phyloP scores from a whole-genome alignment of 495 filamentous ascomycete species.

The Neurospora africana region DNA sequence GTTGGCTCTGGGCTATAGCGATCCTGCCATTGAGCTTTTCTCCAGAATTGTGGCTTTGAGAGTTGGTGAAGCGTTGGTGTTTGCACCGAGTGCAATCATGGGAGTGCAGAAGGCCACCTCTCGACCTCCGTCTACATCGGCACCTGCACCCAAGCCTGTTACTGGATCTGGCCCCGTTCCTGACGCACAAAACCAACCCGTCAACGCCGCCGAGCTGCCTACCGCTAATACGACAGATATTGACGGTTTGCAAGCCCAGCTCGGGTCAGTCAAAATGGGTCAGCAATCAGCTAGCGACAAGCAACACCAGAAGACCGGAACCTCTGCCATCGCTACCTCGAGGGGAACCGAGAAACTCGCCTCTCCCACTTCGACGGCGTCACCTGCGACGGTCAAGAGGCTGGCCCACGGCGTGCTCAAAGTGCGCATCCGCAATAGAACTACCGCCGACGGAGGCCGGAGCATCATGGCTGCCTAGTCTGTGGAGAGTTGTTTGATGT shows the following conservation, averaged over 20 bases:
- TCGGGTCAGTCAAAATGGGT: not conserved
- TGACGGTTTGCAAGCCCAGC: not conserved
- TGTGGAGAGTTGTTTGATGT: not conserved
- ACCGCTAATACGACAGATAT: not conserved
- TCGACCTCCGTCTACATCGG: not conserved
- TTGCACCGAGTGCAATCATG: conserved; percentile 50
- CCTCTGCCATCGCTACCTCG: not conserved
- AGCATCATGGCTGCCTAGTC: conserved; percentile 39
- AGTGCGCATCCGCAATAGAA: conserved; percentile 40
- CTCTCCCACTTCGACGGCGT: not conserved
- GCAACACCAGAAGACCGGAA: not conserved
- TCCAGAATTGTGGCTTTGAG: conserved; percentile 45
- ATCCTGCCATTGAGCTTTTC: conserved; percentile 36
- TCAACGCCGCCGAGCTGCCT: no score
- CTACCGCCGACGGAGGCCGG: conserved; percentile 47
- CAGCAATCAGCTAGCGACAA: not conserved
- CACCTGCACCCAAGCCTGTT: not conserved
- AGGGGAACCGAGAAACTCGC: not conserved
- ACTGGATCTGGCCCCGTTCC: not conserved
- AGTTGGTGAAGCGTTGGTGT: conserved; percentile 56
- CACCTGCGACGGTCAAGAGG: conserved; percentile 17
- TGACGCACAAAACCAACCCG: no score
- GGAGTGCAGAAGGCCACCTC: conserved; percentile 16
- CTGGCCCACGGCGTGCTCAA: conserved; percentile 40
- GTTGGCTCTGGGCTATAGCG: conserved; percentile 13